phyloP scores from a whole-genome alignment of 2,329 filamentous ascomycete species.

The Blastomyces percursus region DNA sequence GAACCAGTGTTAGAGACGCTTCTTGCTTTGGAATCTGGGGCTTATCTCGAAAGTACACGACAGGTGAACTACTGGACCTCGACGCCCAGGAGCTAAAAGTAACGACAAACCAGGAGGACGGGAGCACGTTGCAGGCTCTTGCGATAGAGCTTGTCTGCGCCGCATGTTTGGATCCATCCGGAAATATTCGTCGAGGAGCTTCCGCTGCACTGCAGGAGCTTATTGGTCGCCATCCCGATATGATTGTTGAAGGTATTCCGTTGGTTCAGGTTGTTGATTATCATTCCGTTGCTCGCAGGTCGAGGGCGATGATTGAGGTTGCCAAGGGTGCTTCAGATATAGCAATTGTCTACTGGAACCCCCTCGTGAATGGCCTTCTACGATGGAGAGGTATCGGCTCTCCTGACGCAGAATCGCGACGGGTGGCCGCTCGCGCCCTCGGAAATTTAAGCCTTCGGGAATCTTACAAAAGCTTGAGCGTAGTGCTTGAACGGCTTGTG shows the following conservation, averaged over 20 bases:
- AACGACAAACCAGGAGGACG: constrained; percentile 20
- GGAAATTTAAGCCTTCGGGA: constrained; percentile 38
- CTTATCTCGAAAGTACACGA: constrained; percentile 74
- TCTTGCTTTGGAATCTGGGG: constrained; percentile 97
- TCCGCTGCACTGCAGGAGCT: constrained; percentile 92
- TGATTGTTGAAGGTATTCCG: constrained; percentile 65
- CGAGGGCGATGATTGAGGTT: constrained; percentile 69
- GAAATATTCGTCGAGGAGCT: constrained; percentile 84
- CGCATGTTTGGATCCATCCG: constrained; percentile 76
- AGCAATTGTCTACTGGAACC: constrained; percentile 52
- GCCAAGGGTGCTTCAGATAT: constrained; percentile 58
- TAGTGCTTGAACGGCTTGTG: constrained; percentile 25
- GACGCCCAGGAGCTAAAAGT: constrained; percentile 28
- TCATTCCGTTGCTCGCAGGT: constrained; percentile 78
- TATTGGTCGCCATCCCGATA: constrained; percentile 83
- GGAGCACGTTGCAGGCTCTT: constrained; percentile 57
- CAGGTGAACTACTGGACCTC: constrained; percentile 59
- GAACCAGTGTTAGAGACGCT: constrained; percentile 85
- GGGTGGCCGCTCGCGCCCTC: constrained; percentile 59
- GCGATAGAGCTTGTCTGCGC: constrained; percentile 71
- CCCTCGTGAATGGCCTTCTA: constrained; percentile 59
- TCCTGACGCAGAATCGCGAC: constrained; percentile 60
- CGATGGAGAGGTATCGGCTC: constrained; percentile 85
- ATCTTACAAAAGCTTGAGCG: constrained; percentile 22
- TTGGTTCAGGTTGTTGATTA: constrained; percentile 89